phyloP scores from a whole-genome alignment of 495 filamentous ascomycete species.

The Barbatosphaeria neglecta region DNA sequence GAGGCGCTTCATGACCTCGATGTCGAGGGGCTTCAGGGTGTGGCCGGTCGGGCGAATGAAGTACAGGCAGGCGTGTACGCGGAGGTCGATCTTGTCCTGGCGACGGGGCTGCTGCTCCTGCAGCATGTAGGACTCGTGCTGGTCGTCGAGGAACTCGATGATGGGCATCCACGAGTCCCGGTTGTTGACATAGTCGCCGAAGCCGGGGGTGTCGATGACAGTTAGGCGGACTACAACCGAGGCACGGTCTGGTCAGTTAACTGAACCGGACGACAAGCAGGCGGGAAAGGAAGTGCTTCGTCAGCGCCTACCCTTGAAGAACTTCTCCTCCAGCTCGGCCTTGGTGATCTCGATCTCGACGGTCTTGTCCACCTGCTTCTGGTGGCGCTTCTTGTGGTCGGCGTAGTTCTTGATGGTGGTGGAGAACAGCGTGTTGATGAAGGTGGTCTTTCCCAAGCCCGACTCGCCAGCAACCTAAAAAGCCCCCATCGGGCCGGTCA shows the following conservation, averaged over 20 bases:
- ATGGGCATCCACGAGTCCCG: conserved; percentile 99
- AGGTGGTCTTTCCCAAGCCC: conserved; percentile 96
- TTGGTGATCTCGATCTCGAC: conserved; percentile 99
- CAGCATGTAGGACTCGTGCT: conserved; percentile 99
- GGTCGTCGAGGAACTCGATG: conserved; percentile 98
- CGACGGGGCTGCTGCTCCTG: conserved; percentile 98
- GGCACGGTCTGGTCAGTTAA: too few species aligned
- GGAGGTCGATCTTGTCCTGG: conserved; percentile 96
- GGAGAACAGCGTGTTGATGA: conserved; percentile 99
- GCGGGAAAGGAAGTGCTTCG: conserved; percentile 2
- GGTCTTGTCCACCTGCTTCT: conserved; percentile 98
- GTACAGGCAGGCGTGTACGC: conserved; percentile 96
- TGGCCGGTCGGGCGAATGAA: conserved; percentile 98
- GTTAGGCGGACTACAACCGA: conserved; percentile 74
- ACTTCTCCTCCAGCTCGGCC: conserved; percentile 98
- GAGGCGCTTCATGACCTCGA: conserved; percentile 98
- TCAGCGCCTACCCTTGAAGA: conserved; percentile 93
- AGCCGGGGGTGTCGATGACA: conserved; percentile 96
- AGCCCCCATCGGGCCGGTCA: conserved; percentile 17
- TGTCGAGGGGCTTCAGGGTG: conserved; percentile 95
- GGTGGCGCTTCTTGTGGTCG: conserved; percentile 95
- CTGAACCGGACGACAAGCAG: conserved; percentile 10
- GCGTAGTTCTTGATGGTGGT: conserved; percentile 99
- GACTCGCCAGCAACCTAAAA: conserved; percentile 97
- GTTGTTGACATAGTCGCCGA: conserved; percentile 99